phyloP scores from a whole-genome alignment of 192 early-diverging fungal species.

The Chytriomyces sp. region DNA sequence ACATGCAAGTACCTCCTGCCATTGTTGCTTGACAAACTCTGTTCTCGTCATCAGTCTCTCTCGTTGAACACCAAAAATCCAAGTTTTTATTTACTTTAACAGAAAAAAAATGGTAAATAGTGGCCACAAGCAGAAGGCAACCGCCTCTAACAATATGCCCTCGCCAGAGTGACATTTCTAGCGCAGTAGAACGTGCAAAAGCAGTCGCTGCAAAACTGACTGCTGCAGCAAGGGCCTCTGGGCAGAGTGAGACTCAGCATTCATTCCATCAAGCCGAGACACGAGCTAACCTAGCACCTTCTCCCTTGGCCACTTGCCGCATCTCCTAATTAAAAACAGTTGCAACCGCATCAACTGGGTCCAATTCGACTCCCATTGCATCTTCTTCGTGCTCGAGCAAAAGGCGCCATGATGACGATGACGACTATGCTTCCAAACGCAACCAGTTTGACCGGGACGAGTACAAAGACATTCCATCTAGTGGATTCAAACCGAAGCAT shows the following conservation, averaged over 20 bases:
- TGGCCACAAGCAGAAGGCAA: neutral
- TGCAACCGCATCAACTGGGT: no score
- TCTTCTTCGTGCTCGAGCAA: neutral
- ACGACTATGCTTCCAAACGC: no score
- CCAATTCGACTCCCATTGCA: neutral
- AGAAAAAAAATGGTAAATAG: neutral
- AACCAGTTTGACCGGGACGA: no score
- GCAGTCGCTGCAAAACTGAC: conserved; percentile 34
- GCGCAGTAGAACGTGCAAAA: conserved; percentile 27
- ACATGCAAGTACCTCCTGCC: neutral
- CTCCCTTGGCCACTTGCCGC: neutral
- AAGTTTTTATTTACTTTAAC: neutral
- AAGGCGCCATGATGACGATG: conserved; percentile 15
- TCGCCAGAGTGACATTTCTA: conserved; percentile 23
- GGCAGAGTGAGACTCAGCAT: neutral
- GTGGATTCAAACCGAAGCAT: conserved; percentile 5
- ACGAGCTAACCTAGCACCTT: neutral
- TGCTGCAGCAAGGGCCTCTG: conserved; percentile 21
- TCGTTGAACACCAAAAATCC: neutral
- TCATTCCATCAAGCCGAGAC: no score
- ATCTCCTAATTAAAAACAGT: neutral
- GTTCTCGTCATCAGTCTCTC: no score
- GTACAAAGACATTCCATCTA: conserved; percentile 17
- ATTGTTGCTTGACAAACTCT: no score
- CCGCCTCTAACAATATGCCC: neutral